phyloP scores from a whole-genome alignment of 192 early-diverging fungal species.

The Coemansia sp. region DNA sequence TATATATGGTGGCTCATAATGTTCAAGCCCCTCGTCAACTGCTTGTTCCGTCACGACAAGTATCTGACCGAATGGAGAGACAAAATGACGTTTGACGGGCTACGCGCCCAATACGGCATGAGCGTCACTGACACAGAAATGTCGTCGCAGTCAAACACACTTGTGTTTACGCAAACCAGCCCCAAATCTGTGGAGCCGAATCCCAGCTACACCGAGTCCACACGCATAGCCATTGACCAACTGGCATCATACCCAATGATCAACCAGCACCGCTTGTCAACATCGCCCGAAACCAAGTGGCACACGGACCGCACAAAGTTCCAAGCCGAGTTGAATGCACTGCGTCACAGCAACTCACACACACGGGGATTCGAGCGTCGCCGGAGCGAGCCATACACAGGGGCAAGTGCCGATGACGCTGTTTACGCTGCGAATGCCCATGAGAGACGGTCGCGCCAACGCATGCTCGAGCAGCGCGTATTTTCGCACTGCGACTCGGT shows the following conservation, averaged over 20 bases:
- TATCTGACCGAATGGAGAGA: slow-evolving; percentile 47
- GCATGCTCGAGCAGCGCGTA: slow-evolving; percentile 24
- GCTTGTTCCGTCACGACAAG: slow-evolving; percentile 44
- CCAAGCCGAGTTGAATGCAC: neutral
- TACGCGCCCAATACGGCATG: slow-evolving; percentile 42
- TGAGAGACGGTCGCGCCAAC: slow-evolving; percentile 23
- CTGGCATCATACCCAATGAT: slow-evolving; percentile 22
- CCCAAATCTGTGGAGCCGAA: slow-evolving; percentile 19
- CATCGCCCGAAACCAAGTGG: neutral
- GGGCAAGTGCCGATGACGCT: neutral
- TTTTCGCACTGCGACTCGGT: slow-evolving; percentile 13
- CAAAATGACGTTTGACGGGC: slow-evolving; percentile 40
- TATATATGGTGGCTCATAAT: slow-evolving; percentile 56
- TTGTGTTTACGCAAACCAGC: slow-evolving; percentile 6
- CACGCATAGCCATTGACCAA: slow-evolving; percentile 29
- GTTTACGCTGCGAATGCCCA: neutral
- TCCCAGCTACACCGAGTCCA: slow-evolving; percentile 44
- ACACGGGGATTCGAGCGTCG: slow-evolving; percentile 14
- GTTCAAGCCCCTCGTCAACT: slow-evolving; percentile 46
- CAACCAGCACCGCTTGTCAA: slow-evolving; percentile 2
- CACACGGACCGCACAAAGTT: neutral
- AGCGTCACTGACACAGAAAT: slow-evolving; percentile 26
- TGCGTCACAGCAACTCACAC: slow-evolving; percentile 11
- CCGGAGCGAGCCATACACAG: slow-evolving; percentile 35
- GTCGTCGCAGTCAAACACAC: slow-evolving; percentile 31